Conservation (phyloP, 2,329 filamentous ascomycete species). For the Claviceps cyperi region DNA sequence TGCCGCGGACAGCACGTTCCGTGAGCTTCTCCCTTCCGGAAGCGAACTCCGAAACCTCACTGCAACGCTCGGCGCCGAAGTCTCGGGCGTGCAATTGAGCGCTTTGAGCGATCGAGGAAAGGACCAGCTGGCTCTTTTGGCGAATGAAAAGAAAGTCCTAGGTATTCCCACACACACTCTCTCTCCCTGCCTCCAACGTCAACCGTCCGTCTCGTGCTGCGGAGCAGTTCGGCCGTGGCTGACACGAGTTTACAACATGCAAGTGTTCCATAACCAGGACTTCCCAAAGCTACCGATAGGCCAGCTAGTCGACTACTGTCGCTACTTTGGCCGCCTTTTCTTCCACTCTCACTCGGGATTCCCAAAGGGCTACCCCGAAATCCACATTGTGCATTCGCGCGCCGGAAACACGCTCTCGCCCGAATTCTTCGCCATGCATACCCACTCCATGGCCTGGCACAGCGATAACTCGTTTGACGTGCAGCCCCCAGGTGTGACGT, state of each 20-base stretch:
- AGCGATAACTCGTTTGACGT: slow-evolving; percentile 68
- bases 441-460: slow-evolving; percentile 66
- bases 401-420: slow-evolving; percentile 28
- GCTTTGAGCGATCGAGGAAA: slow-evolving; percentile 46
- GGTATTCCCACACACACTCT: slow-evolving; percentile 34
- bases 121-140: slow-evolving; percentile 51
- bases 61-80: slow-evolving; percentile 49
- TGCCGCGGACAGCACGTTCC: not conserved
- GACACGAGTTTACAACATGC: not conserved
- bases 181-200: not conserved
- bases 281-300: slow-evolving; percentile 46
- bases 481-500: slow-evolving; percentile 72
- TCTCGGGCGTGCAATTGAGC: slow-evolving; percentile 49
- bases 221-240: too few species aligned
- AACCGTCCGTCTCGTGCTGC: too few species aligned
- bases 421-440: slow-evolving; percentile 37
- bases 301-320: slow-evolving; percentile 46
- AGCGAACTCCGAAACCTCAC: slow-evolving; percentile 26
- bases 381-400: slow-evolving; percentile 55
- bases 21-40: not conserved
- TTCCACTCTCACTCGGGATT: slow-evolving; percentile 60
- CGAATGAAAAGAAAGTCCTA: slow-evolving; percentile 52
- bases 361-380: slow-evolving; percentile 48
- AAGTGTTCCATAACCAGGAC: slow-evolving; percentile 35
- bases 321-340: slow-evolving; percentile 56